Conservation (phyloP, 768 basidiomycete species). For the Steccherinum ochraceum region DNA sequence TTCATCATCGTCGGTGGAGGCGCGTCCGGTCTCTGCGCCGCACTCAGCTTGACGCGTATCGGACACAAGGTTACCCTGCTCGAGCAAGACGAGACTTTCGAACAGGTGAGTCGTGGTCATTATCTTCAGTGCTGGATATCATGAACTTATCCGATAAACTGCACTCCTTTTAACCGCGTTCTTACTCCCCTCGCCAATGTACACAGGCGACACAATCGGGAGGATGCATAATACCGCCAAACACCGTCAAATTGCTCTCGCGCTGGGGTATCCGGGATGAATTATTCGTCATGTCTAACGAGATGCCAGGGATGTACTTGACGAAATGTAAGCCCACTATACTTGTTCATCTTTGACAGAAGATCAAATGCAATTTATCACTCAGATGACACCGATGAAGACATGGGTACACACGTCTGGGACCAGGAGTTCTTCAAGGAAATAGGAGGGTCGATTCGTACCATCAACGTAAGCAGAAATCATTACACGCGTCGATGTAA, state of each 20-base stretch:
- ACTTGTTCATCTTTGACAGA: not conserved
- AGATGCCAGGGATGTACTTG: not conserved
- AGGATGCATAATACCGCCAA: conserved; percentile 37
- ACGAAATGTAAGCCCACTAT: not conserved
- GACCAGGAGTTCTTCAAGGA: conserved; percentile 41
- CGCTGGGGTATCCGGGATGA: conserved; percentile 48
- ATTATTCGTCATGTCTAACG: conserved; percentile 22
- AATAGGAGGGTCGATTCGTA: conserved; percentile 41
- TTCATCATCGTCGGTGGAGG: conserved; percentile 30
- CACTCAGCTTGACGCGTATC: conserved; percentile 26
- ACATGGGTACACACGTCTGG: conserved; percentile 39
- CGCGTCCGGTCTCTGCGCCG: conserved; percentile 29
- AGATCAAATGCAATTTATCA: not conserved
- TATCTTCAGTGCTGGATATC: not conserved
- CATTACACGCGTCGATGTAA: too few species aligned
- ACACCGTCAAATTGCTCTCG: conserved; percentile 47
- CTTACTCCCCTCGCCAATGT: not conserved
- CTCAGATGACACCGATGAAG: conserved; percentile 37
- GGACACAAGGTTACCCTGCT: conserved; percentile 31
- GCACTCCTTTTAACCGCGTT: not conserved
- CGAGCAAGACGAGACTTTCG: conserved; percentile 22
- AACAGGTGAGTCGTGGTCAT: conserved; percentile 19
- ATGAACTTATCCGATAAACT: not conserved
- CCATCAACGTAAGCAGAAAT: conserved; percentile 33
- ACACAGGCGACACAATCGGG: not conserved